These are phyloP conservation scores for Vicia faba DNA, from an alignment of 306 rosid genomes.

Conservation along the genomic window DNA sequence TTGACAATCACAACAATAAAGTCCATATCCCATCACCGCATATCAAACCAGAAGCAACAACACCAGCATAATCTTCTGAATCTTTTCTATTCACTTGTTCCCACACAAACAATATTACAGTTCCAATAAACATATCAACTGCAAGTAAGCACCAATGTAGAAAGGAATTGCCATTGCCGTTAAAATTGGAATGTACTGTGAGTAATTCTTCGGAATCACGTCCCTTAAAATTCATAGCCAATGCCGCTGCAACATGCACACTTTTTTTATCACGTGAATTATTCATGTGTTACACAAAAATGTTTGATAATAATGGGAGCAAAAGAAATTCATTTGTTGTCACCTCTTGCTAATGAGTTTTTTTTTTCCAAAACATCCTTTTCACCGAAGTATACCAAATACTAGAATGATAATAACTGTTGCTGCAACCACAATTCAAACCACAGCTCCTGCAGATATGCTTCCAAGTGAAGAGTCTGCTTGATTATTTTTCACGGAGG, in stretches of 20 bases:
- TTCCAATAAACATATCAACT: slow-evolving; percentile 84
- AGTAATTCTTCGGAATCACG: slow-evolving; percentile 57
- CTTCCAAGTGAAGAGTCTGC: too few species aligned
- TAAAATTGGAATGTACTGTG: slow-evolving; percentile 83
- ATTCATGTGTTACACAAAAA: too few species aligned
- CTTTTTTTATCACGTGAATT: too few species aligned
- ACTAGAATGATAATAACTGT: too few species aligned
- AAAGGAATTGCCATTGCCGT: slow-evolving; percentile 98
- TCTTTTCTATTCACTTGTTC: slow-evolving; percentile 70
- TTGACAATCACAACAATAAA: slow-evolving; percentile 27
- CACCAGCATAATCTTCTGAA: slow-evolving; percentile 85
- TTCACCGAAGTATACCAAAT: too few species aligned
- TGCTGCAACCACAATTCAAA: too few species aligned
- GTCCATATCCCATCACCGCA: slow-evolving; percentile 46
- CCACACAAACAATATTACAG: slow-evolving; percentile 79
- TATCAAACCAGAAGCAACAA: slow-evolving; percentile 93
- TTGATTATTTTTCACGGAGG: too few species aligned
- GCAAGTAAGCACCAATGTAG: slow-evolving; percentile 93
- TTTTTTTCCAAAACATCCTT: too few species aligned
- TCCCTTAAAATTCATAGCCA: slow-evolving; percentile 74
- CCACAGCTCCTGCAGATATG: too few species aligned
- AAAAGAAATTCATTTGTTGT: too few species aligned
- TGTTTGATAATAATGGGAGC: too few species aligned
- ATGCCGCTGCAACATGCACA: slow-evolving; percentile 73
- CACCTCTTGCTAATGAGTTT: too few species aligned